Base-by-base conservation (phyloP, 139 green algal genomes). In the Desmodesmus armatus region DNA sequence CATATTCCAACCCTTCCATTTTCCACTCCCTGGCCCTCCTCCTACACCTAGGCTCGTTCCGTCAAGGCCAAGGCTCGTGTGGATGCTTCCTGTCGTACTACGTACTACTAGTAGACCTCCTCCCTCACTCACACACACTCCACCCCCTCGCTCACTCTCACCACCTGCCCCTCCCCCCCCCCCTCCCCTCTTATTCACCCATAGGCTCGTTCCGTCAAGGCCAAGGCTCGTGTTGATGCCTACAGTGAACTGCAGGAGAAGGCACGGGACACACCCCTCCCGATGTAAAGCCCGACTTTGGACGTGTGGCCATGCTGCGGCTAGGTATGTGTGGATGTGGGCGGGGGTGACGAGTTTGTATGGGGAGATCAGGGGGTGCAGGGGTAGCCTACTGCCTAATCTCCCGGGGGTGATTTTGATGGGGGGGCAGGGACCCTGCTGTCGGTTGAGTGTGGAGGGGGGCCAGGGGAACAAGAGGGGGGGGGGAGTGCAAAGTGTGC, bases 171-270 rank as follows among this genome's bases (percentile, higher is more conserved):
- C n/a, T n/a, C n/a, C n/a, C n/a, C n/a, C n/a, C n/a, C n/a, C n/a
- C n/a, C n/a, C n/a, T n/a, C n/a, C n/a, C n/a, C n/a, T n/a, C n/a
- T n/a, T n/a, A n/a, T n/a, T n/a, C 9, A 7, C 41, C 31, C 47
- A 6, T 39, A 82, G 76, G 76, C 76, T 41, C 53, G 76, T 11
- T 82, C 71, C 71, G 82, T 71, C 40, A 87, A 87, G 82, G 66
- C 51, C 72, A 86, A 70, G 79, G 85, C 80, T 13, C 72, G 85
- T 40, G 80, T 84, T 9, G 51, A 83, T 69, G 53, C 65, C 0
- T 97, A 93, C 85, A 89, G 93, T 66, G 88, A 92, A 81, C 88
- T 97, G 23, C 91, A 79, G 21, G 87, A 86, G 4, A 77, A 69
- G 2, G 87, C 89, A 0, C 82, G 81, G 69, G 88, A 88, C 77